phyloP scores from a whole-genome alignment of 2,329 filamentous ascomycete species.

The Thielaviopsis populi region DNA sequence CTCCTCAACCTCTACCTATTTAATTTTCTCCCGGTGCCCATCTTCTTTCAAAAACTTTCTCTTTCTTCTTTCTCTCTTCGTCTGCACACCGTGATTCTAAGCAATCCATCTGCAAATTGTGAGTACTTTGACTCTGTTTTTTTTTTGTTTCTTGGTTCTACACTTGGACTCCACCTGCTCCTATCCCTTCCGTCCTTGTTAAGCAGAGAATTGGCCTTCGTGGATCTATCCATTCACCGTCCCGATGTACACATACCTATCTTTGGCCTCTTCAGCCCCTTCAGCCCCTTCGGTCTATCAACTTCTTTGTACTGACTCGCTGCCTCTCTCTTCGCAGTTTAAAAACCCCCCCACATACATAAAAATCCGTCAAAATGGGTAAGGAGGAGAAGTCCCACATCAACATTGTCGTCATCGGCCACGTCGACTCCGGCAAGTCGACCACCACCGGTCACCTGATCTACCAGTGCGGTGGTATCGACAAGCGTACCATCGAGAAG shows the following conservation, averaged over 20 bases:
- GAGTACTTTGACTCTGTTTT: conserved; percentile 1
- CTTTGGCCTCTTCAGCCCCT: too few species aligned
- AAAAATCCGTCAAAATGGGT: conserved; percentile 34
- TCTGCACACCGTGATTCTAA: conserved; percentile 18
- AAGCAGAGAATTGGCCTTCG: too few species aligned
- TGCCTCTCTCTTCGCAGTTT: background rate
- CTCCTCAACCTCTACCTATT: conserved; percentile 11
- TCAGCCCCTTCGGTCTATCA: too few species aligned
- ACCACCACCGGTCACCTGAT: conserved; percentile 93
- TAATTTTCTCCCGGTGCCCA: conserved; percentile 13
- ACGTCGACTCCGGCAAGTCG: conserved; percentile 99
- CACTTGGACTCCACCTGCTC: too few species aligned
- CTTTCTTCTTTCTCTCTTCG: conserved; percentile 17
- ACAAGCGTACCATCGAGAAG: conserved; percentile 99
- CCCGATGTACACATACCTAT: too few species aligned
- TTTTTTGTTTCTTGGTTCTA: background rate
- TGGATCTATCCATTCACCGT: too few species aligned
- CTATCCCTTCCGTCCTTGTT: too few species aligned
- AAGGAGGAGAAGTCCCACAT: conserved; percentile 94
- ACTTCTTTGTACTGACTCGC: background rate
- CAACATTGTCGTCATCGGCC: conserved; percentile 97
- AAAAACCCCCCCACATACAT: conserved; percentile 10
- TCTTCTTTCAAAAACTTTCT: conserved; percentile 15
- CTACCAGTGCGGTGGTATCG: conserved; percentile 99
- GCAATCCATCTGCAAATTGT: conserved; percentile 18